These are phyloP conservation scores for Dryadomyces sulphureus DNA, from an alignment of 2,329 filamentous ascomycete genomes.

Conservation along the genomic window DNA sequence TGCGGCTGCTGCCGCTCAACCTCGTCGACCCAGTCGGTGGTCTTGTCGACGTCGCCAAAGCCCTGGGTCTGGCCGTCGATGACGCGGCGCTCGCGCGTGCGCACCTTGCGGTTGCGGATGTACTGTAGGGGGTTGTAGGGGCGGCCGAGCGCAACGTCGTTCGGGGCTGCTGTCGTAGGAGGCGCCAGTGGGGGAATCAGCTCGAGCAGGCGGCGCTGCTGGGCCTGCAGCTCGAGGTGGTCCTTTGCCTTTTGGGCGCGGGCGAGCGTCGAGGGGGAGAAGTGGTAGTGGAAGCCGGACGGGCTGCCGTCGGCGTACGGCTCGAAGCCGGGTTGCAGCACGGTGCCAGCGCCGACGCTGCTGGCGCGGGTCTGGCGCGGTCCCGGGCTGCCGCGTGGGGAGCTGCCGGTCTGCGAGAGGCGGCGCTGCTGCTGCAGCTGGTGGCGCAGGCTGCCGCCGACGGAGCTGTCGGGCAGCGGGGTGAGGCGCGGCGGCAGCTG, in stretches of 20 bases:
- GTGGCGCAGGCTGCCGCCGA: slow-evolving; percentile 46
- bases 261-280: slow-evolving; percentile 66
- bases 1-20: slow-evolving; percentile 30
- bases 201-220: slow-evolving; percentile 70
- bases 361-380: slow-evolving; percentile 27
- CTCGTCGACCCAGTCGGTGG: slow-evolving; percentile 63
- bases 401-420: slow-evolving; percentile 30
- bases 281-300: slow-evolving; percentile 44
- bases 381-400: slow-evolving; percentile 23
- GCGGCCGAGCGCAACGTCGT: slow-evolving; percentile 37
- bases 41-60: slow-evolving; percentile 58
- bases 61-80: slow-evolving; percentile 64
- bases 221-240: slow-evolving; percentile 71
- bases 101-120: slow-evolving; percentile 76
- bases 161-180: slow-evolving; percentile 16
- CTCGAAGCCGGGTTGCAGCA: slow-evolving; percentile 24
- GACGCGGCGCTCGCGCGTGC: slow-evolving; percentile 59
- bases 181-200: slow-evolving; percentile 60
- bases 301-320: slow-evolving; percentile 21
- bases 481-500: slow-evolving; percentile 34
- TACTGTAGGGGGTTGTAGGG: slow-evolving; percentile 85
- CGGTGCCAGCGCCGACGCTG: slow-evolving; percentile 18
- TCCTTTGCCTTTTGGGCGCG: slow-evolving; percentile 74
- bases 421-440: slow-evolving; percentile 60
- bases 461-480: slow-evolving; percentile 35